Base-by-base conservation (phyloP, 257 asterid genomes). In the Salvia splendens region DNA sequence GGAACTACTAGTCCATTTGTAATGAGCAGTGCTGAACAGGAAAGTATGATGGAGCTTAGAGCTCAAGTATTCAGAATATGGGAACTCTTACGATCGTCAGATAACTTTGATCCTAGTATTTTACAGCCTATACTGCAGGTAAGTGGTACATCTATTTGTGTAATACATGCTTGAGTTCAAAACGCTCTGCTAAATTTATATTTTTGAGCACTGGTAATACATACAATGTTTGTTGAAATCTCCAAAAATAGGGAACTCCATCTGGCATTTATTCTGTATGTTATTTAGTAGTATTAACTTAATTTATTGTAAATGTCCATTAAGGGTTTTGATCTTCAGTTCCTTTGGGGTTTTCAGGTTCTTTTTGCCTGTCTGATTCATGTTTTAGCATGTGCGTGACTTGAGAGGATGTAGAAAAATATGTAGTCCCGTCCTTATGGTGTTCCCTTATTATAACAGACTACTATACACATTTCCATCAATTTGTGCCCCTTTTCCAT, bases 51-150 rank as follows among this genome's bases (percentile, higher is more conserved):
- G 87, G 95, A 77, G 81, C 99, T 93, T 68, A 84, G 95, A 80
- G 94, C 91, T 58, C 99, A 90, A 82, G 95, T 93, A 58, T 49
- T 93, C 46, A 82, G 89, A 80, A 84, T 93, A 79, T 93, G 99
- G 99, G 89, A 76, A 35, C 89, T 93, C 73, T 66, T 93, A 62
- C 82, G 68, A 77, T 77, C 99, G 71, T 88, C 96, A 2, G 86
- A 86, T 71, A 85, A 70, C 75, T 93, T 93, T 48, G 97, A 93
- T 78, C 97, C 99, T 40, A 85, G 80, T 71, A 41, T 90, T 67
- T 80, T 93, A 78, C 97, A 65, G 78, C 97, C 99, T 46, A 77
- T 90, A 71, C 68, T 93, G 74, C 99, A 93, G 95, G 99, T 90
- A 68, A 57, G 83, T 62, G 42, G 17, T 45, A 12, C 61, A 6